Percentiles rank a stretch among this genome's conserved stretches.
Conservation (phyloP, 805 yeast species). For the Candida ulmi region DNA sequence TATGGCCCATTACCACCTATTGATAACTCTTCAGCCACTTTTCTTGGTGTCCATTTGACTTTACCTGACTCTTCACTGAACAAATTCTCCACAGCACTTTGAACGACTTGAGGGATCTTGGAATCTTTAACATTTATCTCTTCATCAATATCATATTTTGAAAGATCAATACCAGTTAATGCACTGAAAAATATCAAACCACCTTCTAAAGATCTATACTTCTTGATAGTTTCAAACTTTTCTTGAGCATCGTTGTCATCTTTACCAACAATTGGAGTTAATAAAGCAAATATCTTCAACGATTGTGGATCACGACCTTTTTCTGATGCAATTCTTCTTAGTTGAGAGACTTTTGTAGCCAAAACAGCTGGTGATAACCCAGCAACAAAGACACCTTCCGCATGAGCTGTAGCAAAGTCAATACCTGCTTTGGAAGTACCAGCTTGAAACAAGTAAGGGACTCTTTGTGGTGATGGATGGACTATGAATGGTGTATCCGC, state of each 20-base stretch:
- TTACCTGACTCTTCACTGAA: constrained; percentile 16
- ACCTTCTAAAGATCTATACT: constrained; percentile 35
- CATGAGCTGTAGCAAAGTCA: constrained; percentile 37
- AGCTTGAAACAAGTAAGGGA: constrained; percentile 40
- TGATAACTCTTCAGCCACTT: constrained; percentile 25
- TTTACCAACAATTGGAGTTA: constrained; percentile 32
- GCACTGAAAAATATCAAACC: constrained; percentile 40
- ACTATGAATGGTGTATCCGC: constrained; percentile 36
- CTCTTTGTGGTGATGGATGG: constrained; percentile 34
- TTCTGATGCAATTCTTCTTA: constrained; percentile 26
- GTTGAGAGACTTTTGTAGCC: constrained; percentile 26
- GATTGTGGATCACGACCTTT: constrained; percentile 32
- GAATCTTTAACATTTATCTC: constrained; percentile 8
- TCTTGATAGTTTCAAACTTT: constrained; percentile 27
- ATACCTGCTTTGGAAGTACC: constrained; percentile 36
- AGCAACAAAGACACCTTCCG: constrained; percentile 35
- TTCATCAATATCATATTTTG: constrained; percentile 24
- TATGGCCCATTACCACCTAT: constrained; percentile 28
- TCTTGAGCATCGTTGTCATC: constrained; percentile 36
- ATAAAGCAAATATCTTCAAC: constrained; percentile 31
- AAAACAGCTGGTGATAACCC: constrained; percentile 28
- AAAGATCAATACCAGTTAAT: constrained; percentile 39
- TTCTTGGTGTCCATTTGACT: constrained; percentile 19
- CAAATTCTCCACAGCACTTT: constrained; percentile 26
- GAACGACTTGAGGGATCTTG: constrained; percentile 24